Base-by-base conservation (phyloP, 257 asterid genomes). In the Solanum sparsipilum region DNA sequence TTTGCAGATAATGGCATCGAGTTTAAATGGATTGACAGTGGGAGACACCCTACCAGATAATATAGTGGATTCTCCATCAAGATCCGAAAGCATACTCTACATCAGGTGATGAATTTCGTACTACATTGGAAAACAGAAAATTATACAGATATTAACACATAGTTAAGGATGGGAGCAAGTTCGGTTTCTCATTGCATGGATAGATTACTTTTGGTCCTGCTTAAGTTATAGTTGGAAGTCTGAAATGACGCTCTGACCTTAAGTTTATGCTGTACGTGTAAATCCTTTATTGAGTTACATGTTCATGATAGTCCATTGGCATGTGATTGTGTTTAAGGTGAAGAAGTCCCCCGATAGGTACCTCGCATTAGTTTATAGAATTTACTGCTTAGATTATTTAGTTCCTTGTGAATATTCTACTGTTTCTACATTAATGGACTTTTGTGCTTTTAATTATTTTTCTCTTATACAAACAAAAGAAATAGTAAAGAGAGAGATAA, bases 1-100 rank as follows among this genome's bases (percentile, higher is more conserved):
- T 83, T 29, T 93, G 93, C 97, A 97, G 99, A 94, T 97, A 78
- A 96, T 96, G 99, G 99, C 99, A 23, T 96, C 99, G 79, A 97
- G 99, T 90, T 92, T 97, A 94, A 97, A 97, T 84, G 98, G 99
- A 86, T 90, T 97, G 86, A 93, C 98, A 12, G 98, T 97, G 73
- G 99, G 95, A 84, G 99, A 97, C 87, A 85, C 93, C 39, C 76
- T 96, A 36, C 90, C 95, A 2, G 95, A 94, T 87, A 93, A 90
- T 92, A 91, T 93, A n/a, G 92, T 93, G 95, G 96, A 95, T 87
- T 97, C 98, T 92, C 94, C 99, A 5, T 90, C 93, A 75, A 92
- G 98, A 90, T 94, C 95, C 2, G 98, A 95, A 81, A 94, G 44
- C 92, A 90, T 91, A 89, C 94, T 90, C n/a, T 93, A 93, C 89